Evolutionary conservation across 805 yeast species (phyloP).

Genomic region (Suhomyces tanzawaensis): DNA sequence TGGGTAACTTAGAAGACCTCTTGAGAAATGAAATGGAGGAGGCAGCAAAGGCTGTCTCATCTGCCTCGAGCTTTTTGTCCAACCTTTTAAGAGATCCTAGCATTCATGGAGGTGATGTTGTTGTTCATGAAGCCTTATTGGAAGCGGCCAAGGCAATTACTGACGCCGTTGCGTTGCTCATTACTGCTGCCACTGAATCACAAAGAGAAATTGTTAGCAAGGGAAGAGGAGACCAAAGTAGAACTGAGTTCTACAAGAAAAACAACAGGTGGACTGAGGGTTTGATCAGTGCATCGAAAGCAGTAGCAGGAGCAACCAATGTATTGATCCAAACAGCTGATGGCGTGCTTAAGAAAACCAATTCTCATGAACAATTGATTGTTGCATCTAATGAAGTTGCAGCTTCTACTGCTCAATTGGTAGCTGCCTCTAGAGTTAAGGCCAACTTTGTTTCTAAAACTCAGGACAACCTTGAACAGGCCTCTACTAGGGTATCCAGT

Average conservation of each 20-base stretch:
- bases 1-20: constrained; percentile 61
- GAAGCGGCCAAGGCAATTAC: constrained; percentile 79
- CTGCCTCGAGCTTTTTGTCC: constrained; percentile 61
- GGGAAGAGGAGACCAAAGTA: constrained; percentile 62
- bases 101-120: constrained; percentile 55
- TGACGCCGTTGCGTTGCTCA: constrained; percentile 68
- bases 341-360: constrained; percentile 64
- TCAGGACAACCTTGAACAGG: constrained; percentile 68
- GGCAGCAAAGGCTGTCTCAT: constrained; percentile 67
- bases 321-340: constrained; percentile 83
- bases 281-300: constrained; percentile 81
- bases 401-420: constrained; percentile 88
- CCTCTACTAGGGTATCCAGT: constrained; percentile 65
- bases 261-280: constrained; percentile 95
- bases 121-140: constrained; percentile 73
- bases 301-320: constrained; percentile 81
- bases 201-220: constrained; percentile 77
- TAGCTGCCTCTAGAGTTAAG: constrained; percentile 86
- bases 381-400: constrained; percentile 92
- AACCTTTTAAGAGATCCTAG: constrained; percentile 52
- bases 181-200: constrained; percentile 73
- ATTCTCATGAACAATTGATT: constrained; percentile 76
- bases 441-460: constrained; percentile 73
- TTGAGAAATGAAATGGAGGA: constrained; percentile 72
- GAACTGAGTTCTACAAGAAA: constrained; percentile 78